Evolutionary conservation across 306 rosid genomes (phyloP), one percentile per base, ranked within the genome.

Genomic region (Alnus rubra): DNA sequence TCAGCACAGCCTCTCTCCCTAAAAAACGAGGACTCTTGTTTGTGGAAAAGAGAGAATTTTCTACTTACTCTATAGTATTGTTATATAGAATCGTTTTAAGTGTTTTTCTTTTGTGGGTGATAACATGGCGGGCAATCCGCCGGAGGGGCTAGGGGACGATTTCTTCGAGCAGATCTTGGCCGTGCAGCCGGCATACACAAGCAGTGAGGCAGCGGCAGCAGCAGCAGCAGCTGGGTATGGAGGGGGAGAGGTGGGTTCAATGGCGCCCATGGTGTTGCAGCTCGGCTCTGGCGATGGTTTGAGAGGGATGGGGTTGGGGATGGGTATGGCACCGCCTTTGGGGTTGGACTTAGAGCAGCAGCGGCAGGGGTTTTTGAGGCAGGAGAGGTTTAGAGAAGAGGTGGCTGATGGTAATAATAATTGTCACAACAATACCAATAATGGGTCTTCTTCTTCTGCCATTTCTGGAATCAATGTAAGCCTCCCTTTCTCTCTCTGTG

Each of bases 161-260:
- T 93, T 93, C 84, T 84, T 93, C 28, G 98, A 93, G 83, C 94
- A 96, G 97, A 96, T 96, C 83, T 55, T 93, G 52, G 87, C 94
- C 0, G 98, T 82, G 64, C 94, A 92, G 9, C 82, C 89, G 8
- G 4, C 79, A 2, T 86, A 86, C 31, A 39, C 75, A 65, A 82
- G 51, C 23, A 71, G 76, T 6, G 88, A 81, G 4, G 80, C 59
- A 3, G 51, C 67, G 3, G 84, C 69, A 4, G 78, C 71, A 54
- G 49, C 56, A 4, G 84, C 53, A 3, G 79, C 73, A 58, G 80
- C 74, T 42, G 87, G 77, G 35, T 82, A 82, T 44, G 85, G 83
- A 35, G 84, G 82, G n/a, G 82, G 74, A 12, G 90, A 85, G 5
- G 84, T 82, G 71, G 89, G 87, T 35, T 77, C 88, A 74, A 75